Evolutionary conservation across 176 grass and related monocot species (phyloP).

Genomic region (Aegilops tauschii): DNA sequence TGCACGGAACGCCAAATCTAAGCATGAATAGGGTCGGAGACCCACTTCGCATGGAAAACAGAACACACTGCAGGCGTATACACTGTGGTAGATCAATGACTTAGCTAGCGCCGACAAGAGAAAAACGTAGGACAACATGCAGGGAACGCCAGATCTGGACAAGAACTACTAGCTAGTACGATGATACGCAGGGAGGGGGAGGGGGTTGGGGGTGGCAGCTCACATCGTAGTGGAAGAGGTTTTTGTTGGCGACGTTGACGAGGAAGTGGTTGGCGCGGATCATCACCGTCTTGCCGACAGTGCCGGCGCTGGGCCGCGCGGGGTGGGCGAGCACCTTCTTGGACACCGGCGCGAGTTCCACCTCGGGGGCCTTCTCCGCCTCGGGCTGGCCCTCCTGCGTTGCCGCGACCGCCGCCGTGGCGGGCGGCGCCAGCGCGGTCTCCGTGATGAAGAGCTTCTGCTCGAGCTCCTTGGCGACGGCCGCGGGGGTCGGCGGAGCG

Average conservation of each 20-base stretch:
- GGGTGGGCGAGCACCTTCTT: not conserved
- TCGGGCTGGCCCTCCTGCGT: not conserved
- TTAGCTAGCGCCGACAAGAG: not conserved
- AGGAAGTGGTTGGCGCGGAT: slow-evolving; percentile 81
- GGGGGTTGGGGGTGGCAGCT: slow-evolving; percentile 8
- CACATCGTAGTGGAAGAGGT: slow-evolving; percentile 77
- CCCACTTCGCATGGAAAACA: no score
- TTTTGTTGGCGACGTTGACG: slow-evolving; percentile 52
- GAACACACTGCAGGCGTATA: no score
- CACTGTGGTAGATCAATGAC: not conserved
- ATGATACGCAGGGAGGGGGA: not conserved
- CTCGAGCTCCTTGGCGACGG: slow-evolving; percentile 39
- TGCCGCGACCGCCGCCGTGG: not conserved
- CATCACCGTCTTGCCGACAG: slow-evolving; percentile 30
- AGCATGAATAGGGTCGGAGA: no score
- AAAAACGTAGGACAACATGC: not conserved
- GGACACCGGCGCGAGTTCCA: slow-evolving; percentile 41
- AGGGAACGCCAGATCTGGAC: not conserved
- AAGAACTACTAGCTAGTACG: not conserved
- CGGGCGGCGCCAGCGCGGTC: slow-evolving; percentile 23
- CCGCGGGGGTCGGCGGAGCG: not conserved
- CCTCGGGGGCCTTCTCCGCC: not conserved
- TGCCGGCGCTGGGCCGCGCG: not conserved
- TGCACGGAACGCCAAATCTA: no score
- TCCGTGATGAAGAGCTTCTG: slow-evolving; percentile 41